Evolutionary conservation across 768 basidiomycete species (phyloP).

Genomic region (Tylopilus sp.): DNA sequence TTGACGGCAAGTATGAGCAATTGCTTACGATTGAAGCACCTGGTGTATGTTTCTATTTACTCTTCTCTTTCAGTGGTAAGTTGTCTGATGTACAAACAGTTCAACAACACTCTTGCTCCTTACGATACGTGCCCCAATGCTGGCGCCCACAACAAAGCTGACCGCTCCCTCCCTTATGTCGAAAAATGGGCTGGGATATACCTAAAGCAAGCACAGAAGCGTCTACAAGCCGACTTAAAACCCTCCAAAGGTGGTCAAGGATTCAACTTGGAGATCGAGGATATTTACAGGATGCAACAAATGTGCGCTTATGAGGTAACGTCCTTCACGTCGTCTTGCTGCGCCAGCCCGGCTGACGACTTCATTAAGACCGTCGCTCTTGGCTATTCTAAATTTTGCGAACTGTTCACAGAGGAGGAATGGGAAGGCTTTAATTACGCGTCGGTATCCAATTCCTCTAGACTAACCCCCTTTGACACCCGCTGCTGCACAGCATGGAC

Average conservation of each 20-base stretch:
- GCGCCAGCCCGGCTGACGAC: background rate
- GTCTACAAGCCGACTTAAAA: constrained; percentile 54
- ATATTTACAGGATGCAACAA: constrained; percentile 76
- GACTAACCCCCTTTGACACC: background rate
- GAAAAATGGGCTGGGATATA: constrained; percentile 69
- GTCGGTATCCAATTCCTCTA: constrained; percentile 37
- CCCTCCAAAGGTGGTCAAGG: constrained; percentile 35
- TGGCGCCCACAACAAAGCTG: constrained; percentile 38
- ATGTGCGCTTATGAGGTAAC: constrained; percentile 80
- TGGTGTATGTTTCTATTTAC: constrained; percentile 44
- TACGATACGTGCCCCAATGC: constrained; percentile 82
- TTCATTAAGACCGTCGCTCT: constrained; percentile 76
- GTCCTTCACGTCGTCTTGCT: background rate
- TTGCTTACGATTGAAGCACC: constrained; percentile 68
- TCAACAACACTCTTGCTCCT: constrained; percentile 84
- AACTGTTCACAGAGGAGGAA: constrained; percentile 85
- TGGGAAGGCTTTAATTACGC: constrained; percentile 93
- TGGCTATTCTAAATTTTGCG: constrained; percentile 89
- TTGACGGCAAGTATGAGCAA: constrained; percentile 71
- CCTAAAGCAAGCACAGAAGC: constrained; percentile 57
- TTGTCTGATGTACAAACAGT: constrained; percentile 34
- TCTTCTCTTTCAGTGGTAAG: background rate
- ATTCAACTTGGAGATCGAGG: constrained; percentile 59
- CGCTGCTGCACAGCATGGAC: constrained; percentile 15
- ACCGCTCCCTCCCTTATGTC: constrained; percentile 58